Evolutionary conservation across 78 protist species (phyloP).

Genomic region (Dictyostelium citrinum): DNA sequence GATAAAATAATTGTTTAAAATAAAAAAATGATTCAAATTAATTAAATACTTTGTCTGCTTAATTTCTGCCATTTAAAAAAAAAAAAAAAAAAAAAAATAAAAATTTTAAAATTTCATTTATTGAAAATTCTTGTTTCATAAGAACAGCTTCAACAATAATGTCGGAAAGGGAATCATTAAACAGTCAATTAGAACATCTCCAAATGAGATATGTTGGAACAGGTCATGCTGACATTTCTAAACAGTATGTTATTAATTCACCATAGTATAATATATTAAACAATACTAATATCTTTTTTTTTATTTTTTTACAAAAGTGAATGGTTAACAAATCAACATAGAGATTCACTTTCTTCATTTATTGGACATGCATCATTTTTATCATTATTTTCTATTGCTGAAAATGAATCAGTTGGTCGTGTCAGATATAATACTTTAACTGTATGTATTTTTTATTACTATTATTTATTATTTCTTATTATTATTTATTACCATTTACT

Average conservation of each 20-base stretch:
- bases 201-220: constrained; percentile 81
- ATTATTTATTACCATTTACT: not conserved
- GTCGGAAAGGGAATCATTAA: constrained; percentile 78
- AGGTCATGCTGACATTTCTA: constrained; percentile 81
- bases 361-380: constrained; percentile 82
- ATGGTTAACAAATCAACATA: constrained; percentile 90
- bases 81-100: too few relatives aligned
- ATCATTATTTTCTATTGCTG: constrained; percentile 83
- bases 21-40: too few relatives aligned
- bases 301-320: constrained; percentile 43
- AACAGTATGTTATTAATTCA: constrained; percentile 67
- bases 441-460: not conserved
- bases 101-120: not conserved
- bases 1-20: too few relatives aligned
- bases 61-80: too few relatives aligned
- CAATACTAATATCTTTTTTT: not conserved
- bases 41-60: too few relatives aligned
- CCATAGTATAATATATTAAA: too few relatives aligned
- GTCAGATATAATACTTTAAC: constrained; percentile 34
- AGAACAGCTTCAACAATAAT: too few relatives aligned
- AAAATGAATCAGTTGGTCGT: constrained; percentile 77
- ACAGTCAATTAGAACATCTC: constrained; percentile 77
- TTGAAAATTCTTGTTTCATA: not conserved
- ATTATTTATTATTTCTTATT: not conserved
- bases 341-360: constrained; percentile 87